Evolutionary conservation across 441 rosid genomes (phyloP), one percentile per base, ranked within the genome.

Genomic region (Gossypium lobatum): DNA sequence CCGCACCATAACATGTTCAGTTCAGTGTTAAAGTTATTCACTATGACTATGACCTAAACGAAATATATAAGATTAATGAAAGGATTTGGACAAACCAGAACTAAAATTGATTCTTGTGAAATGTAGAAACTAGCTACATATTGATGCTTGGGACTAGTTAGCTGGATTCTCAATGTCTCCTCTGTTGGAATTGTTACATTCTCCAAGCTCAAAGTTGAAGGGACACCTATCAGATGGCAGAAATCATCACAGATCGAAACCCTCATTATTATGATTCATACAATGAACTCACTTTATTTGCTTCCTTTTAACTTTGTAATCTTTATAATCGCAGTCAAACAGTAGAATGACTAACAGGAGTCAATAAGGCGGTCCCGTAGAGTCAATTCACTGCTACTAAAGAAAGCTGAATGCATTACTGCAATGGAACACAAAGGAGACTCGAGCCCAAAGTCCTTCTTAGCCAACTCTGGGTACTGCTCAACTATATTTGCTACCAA

Each of bases 101-200:
- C 25, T 17, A 54, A 17, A 17, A 17, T 54, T 54, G 59, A 6
- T 7, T 54, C 59, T 21, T 17, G 23, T 54, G 23, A 54, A 54
- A 54, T 17, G 25, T 54, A 17, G 25, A 54, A 37, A 64, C 6
- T 26, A n/a, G 52, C 50, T 64, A 4, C 26, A 7, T 8, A 39
- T 39, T 11, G 52, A 26, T 5, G 28, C 53, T 21, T 39, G 70
- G 26, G 52, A 59, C 16, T 59, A 9, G 61, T 3, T 59, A 59
- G 37, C 4, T 42, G 48, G 70, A 46, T 46, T 65, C 70, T 65
- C 54, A 13, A 18, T 18, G 54, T 64, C 53, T 17, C 70, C 70
- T 16, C 9, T 46, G 21, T 7, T 64, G 23, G 53, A 37, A 10
- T 64, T 26, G 70, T 37, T 17, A 39, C 26, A 0, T 18, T 13